phyloP scores from a whole-genome alignment of 179 eudicot species.

The Silene coronaria region DNA sequence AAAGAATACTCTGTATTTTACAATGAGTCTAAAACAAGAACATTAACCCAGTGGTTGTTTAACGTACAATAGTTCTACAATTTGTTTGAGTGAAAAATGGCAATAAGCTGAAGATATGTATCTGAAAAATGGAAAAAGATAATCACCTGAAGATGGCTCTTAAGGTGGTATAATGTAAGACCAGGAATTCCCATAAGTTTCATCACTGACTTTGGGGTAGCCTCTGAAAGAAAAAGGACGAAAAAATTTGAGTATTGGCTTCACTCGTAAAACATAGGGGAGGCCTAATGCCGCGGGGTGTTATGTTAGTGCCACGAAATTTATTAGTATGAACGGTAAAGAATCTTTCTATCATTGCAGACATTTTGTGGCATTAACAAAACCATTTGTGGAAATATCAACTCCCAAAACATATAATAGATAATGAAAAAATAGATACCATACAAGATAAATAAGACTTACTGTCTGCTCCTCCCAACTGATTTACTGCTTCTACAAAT shows the following conservation, averaged over 20 bases:
- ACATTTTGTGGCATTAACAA: too few relatives aligned
- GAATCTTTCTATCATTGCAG: too few relatives aligned
- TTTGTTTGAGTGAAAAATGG: too few relatives aligned
- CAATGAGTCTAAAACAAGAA: neutral
- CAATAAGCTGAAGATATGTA: neutral
- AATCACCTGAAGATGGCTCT: constrained; percentile 90
- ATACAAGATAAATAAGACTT: constrained; percentile 22
- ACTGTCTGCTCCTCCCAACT: constrained; percentile 95
- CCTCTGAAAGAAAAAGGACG: constrained; percentile 47
- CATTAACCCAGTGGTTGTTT: too few relatives aligned
- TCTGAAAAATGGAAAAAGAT: neutral
- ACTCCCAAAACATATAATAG: too few relatives aligned
- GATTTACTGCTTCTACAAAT: constrained; percentile 79
- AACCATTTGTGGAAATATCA: too few relatives aligned
- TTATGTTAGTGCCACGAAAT: too few relatives aligned
- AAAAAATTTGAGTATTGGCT: constrained; percentile 10
- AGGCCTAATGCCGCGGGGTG: too few relatives aligned
- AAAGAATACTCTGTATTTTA: neutral
- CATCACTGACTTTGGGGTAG: constrained; percentile 88
- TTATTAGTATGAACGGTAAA: too few relatives aligned
- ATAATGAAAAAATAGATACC: too few relatives aligned
- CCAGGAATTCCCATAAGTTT: constrained; percentile 92
- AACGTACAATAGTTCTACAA: too few relatives aligned
- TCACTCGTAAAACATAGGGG: too few relatives aligned
- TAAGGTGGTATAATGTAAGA: constrained; percentile 85